Evolutionary conservation across 2,329 filamentous ascomycete genomes (phyloP).

Genomic region (Neocucurbitaria cava): DNA sequence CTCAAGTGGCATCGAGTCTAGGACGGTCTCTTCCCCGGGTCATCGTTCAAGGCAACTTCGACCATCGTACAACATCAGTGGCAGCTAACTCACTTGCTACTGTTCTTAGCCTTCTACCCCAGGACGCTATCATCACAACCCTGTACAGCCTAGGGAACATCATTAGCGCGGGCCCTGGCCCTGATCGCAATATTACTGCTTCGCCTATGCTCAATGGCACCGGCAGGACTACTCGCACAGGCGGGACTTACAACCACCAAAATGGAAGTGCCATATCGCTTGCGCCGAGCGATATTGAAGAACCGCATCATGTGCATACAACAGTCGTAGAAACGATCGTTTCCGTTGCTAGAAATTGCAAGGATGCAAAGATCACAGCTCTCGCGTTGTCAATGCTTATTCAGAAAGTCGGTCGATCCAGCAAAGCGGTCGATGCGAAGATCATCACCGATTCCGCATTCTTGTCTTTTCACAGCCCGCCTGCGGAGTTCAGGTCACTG

Average conservation of each 20-base stretch:
- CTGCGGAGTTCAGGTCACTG: constrained; percentile 82
- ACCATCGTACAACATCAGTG: constrained; percentile 71
- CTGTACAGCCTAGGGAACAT: constrained; percentile 97
- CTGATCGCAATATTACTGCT: constrained; percentile 57
- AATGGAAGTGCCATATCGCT: constrained; percentile 83
- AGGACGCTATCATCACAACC: constrained; percentile 93
- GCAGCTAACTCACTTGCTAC: constrained; percentile 87
- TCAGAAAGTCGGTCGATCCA: constrained; percentile 93
- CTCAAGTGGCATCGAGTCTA: constrained; percentile 74
- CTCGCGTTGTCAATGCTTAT: constrained; percentile 93
- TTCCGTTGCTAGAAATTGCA: constrained; percentile 79
- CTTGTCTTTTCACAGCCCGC: constrained; percentile 77
- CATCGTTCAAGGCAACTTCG: constrained; percentile 82
- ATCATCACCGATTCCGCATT: constrained; percentile 84
- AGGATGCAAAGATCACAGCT: constrained; percentile 91
- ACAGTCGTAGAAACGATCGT: constrained; percentile 97
- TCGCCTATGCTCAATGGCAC: constrained; percentile 58
- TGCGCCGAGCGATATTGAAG: constrained; percentile 76
- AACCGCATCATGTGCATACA: constrained; percentile 76
- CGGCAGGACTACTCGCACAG: constrained; percentile 52
- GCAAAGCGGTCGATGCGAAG: constrained; percentile 77
- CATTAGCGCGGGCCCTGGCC: constrained; percentile 72
- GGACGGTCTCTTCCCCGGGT: constrained; percentile 83
- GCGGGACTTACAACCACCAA: constrained; percentile 54
- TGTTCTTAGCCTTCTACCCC: constrained; percentile 80